Evolutionary conservation across 208 protist genomes (phyloP).

Genomic region (Acanthamoeba royreba): DNA sequence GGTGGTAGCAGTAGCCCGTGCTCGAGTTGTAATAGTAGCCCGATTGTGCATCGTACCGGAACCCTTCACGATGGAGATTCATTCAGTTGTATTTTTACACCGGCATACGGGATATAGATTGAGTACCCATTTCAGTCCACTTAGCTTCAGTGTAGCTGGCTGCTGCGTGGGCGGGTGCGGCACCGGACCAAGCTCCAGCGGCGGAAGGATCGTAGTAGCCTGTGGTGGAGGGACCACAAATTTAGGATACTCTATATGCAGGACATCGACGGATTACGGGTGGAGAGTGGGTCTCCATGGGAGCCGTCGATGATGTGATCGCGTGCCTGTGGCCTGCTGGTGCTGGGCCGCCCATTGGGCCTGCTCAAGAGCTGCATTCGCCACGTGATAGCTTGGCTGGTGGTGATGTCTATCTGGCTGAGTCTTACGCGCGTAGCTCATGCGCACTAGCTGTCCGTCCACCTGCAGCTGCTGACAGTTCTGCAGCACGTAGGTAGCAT

Average conservation of each 20-base stretch:
- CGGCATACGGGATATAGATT: no score
- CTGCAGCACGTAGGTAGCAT: background rate
- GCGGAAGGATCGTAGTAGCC: background rate
- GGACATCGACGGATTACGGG: no score
- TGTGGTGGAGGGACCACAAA: no score
- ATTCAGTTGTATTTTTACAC: no score
- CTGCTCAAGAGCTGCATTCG: conserved; percentile 9
- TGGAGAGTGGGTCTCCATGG: no score
- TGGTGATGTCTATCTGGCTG: background rate
- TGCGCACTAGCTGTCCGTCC: background rate
- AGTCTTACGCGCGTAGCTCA: background rate
- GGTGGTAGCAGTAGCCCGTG: conserved; percentile 9
- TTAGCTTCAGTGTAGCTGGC: background rate
- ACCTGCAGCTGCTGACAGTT: background rate
- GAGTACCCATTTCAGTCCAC: background rate
- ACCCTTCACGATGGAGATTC: background rate
- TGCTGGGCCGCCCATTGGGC: background rate
- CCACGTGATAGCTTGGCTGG: background rate
- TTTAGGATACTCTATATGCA: no score
- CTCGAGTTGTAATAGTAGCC: conserved; percentile 10
- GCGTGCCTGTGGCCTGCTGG: background rate
- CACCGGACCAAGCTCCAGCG: no score
- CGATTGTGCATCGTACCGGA: background rate
- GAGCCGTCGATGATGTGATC: no score
- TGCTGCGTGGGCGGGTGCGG: no score